Conservation (phyloP, 2,329 filamentous ascomycete genomes). For the Aureobasidium pullulans region DNA sequence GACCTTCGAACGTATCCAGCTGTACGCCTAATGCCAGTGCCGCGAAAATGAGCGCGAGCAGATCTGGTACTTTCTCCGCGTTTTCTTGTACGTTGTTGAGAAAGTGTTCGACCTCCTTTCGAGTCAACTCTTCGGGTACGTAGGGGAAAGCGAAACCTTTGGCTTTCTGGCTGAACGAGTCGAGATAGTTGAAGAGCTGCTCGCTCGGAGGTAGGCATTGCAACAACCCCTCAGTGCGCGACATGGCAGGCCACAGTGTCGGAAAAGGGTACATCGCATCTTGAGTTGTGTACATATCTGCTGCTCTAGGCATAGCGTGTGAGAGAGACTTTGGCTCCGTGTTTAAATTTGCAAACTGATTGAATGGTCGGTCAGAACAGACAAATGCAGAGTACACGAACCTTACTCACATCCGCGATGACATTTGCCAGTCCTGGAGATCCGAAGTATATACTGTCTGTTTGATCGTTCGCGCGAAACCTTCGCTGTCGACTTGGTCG, state of each 20-base stretch:
- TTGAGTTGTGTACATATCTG: slow-evolving; percentile 36
- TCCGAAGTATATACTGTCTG: slow-evolving; percentile 44
- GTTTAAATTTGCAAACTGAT: slow-evolving; percentile 37
- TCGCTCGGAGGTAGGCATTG: slow-evolving; percentile 32
- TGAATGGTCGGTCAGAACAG: not conserved
- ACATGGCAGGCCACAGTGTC: slow-evolving; percentile 33
- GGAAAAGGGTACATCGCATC: slow-evolving; percentile 37
- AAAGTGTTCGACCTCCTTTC: slow-evolving; percentile 39
- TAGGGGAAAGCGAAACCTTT: slow-evolving; percentile 40
- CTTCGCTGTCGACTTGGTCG: slow-evolving; percentile 28
- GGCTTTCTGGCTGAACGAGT: slow-evolving; percentile 36
- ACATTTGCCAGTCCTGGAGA: slow-evolving; percentile 42
- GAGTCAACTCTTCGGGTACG: slow-evolving; percentile 36
- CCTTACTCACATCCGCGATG: slow-evolving; percentile 35
- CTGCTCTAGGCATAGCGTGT: slow-evolving; percentile 35
- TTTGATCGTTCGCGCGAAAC: slow-evolving; percentile 33
- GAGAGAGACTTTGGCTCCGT: slow-evolving; percentile 35
- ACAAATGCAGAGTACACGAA: not conserved
- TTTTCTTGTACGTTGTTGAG: slow-evolving; percentile 35
- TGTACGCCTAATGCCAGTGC: slow-evolving; percentile 41
- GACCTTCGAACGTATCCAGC: slow-evolving; percentile 37
- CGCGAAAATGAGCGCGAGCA: slow-evolving; percentile 43
- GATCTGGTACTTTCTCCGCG: slow-evolving; percentile 37
- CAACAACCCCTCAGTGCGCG: slow-evolving; percentile 30
- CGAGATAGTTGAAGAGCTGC: slow-evolving; percentile 33